A percentile compares a stretch with the other conserved stretches of the same genome.
Evolutionary conservation across 148 eudicot species (phyloP).

Genomic region (Cornus kousa): DNA sequence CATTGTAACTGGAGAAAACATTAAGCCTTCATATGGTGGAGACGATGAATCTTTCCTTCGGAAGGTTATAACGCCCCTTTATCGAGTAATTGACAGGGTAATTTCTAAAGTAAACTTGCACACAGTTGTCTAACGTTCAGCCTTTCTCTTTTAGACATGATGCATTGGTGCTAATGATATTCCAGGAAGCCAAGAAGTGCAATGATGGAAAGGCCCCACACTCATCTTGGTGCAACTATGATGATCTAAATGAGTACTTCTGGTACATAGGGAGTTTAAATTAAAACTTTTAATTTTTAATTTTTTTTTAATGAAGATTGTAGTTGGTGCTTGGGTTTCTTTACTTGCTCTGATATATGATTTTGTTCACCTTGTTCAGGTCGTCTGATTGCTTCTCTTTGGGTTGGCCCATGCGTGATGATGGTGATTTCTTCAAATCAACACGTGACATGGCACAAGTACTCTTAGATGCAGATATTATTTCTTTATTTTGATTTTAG

Average conservation of each 20-base stretch:
- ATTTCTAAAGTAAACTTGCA: conserved; percentile 13
- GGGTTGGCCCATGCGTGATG: conserved; percentile 98
- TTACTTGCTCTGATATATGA: background rate
- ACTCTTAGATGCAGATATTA: conserved; percentile 2
- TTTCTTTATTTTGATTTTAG: background rate
- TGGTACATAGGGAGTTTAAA: conserved; percentile 44
- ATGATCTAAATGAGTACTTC: conserved; percentile 86
- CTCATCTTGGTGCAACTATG: conserved; percentile 91
- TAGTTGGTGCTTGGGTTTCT: background rate
- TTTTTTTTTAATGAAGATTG: background rate
- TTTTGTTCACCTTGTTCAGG: conserved; percentile 41
- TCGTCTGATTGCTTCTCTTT: conserved; percentile 77
- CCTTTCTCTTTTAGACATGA: conserved; percentile 12
- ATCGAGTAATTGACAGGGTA: conserved; percentile 82
- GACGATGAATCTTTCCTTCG: conserved; percentile 90
- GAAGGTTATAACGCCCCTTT: conserved; percentile 84
- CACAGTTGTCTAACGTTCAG: background rate
- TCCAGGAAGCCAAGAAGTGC: conserved; percentile 77
- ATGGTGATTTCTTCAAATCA: conserved; percentile 83
- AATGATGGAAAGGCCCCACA: conserved; percentile 87
- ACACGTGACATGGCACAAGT: conserved; percentile 59
- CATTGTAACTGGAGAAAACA: conserved; percentile 93
- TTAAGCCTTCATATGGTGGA: conserved; percentile 95
- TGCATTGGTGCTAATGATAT: conserved; percentile 21
- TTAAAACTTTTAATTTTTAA: no score